Evolutionary conservation across 768 basidiomycete species (phyloP), one percentile per base, ranked within the genome.

Genomic region (Polyporus arcularius): DNA sequence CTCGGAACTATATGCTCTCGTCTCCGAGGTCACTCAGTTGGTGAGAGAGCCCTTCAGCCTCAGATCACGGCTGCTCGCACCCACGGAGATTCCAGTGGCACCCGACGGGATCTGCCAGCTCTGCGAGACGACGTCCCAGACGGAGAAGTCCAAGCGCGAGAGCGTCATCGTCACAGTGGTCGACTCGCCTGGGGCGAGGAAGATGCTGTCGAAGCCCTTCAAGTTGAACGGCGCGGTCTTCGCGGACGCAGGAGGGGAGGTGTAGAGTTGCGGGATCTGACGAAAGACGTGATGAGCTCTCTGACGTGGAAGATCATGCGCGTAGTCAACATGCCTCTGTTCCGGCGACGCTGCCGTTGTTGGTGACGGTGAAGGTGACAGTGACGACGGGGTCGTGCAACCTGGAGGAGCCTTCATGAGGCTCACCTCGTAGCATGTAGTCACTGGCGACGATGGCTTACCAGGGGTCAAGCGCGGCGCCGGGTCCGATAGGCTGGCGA

Each of bases 191-290:
- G 80, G 78, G 1, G 65, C 66, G 53, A 83, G 70, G 64, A 73
- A 80, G 38, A 71, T 63, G 55, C 70, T 67, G 60, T 67, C 63
- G 66, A 77, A 77, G 11, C 74, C 75, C 46, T 72, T 72, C 38
- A 77, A 69, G 32, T 75, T 58, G 47, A 67, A 65, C 15, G 76
- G 76, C 35, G 76, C 75, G 58, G 73, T 67, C 41, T 58, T 66
- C 14, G 68, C 71, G 12, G 66, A 64, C 4, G 65, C 56, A 0
- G 87, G 57, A 0, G 88, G 87, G 74, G 85, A 82, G 68, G 91
- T 39, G 73, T 92, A 93, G 4, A 92, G 72, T 74, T 92, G 90
- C 2, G 89, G 85, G 28, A 85, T 82, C 84, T 89, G 63, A 50
- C 79, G 73, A 18, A 15, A 52, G 5, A 32, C 9, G 31, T 5